Base-by-base conservation (phyloP, 1,139 yeast genomes). In the Petasospora rhodanensis region DNA sequence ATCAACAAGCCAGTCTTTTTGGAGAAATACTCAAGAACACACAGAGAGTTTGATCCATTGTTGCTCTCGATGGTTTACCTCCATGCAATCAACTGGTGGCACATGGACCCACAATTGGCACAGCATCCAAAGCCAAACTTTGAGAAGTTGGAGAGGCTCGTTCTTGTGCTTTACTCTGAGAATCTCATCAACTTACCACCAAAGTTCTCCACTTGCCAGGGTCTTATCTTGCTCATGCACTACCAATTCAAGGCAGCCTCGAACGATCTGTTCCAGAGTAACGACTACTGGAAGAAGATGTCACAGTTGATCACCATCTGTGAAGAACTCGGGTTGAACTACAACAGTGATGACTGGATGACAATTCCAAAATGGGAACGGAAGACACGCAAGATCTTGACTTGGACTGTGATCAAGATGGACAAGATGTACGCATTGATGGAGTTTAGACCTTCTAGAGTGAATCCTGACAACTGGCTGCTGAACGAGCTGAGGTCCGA, bases 1-100 rank as follows among this genome's bases (percentile, higher is more conserved):
- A 45, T 68, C 7, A 65, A 63, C 27, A 62, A 64, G 37, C 56
- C 60, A 21, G 70, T 67, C 1, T 64, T 66, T 38, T 39, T 64
- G 21, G 73, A 67, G 37, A 65, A 68, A 38, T 67, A 65, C 47
- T 47, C 63, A 13, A 52, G 73, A 24, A 64, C 70, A 5, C 66
- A 66, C 40, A 54, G 71, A 31, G 73, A 67, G 41, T 61, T 67
- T 33, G 59, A 65, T 32, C 71, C 74, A 3, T 55, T 70, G 2
- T 42, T 68, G 22, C 45, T 68, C n/a, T 65, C 66, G 1, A 63
- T 66, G 22, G 65, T 68, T 2, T 68, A 67, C 45, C 49, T 64
- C 12, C 54, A 66, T 33, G 71, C 71, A 0, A 45, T 66, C 22
- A 63, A 59, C 29, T 64, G 65, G 62, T 64, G 70, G 70, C 55